These are phyloP conservation scores for Cetradonia linearis DNA, from an alignment of 495 filamentous ascomycete genomes.

Conservation along the genomic window DNA sequence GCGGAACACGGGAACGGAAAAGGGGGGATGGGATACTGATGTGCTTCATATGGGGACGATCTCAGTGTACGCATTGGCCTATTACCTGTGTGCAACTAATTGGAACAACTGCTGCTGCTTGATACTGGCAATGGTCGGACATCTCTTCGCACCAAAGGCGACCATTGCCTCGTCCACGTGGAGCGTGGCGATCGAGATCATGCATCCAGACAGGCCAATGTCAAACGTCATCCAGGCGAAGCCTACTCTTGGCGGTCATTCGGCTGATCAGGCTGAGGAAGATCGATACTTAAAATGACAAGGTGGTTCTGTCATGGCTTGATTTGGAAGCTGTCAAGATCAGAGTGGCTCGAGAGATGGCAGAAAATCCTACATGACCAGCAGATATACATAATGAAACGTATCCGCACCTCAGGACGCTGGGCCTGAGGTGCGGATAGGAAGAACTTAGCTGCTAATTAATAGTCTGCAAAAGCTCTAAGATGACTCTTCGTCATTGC, in stretches of 20 bases:
- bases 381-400: too few species aligned
- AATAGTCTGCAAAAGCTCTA: too few species aligned
- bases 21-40: neutral
- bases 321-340: too few species aligned
- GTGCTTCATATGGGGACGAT: neutral
- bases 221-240: neutral
- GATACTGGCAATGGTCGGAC: neutral
- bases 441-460: too few species aligned
- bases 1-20: constrained; percentile 23
- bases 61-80: neutral
- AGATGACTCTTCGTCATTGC: too few species aligned
- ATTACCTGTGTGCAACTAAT: neutral
- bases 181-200: neutral
- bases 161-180: neutral
- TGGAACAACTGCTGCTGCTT: neutral
- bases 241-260: neutral
- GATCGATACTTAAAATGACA: neutral
- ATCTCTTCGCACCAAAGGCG: neutral
- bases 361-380: too few species aligned
- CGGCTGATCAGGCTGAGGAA: neutral
- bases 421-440: too few species aligned
- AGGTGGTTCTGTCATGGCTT: too few species aligned
- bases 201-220: neutral
- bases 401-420: too few species aligned
- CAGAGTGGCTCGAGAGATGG: too few species aligned